Base-by-base conservation (phyloP, 768 basidiomycete genomes). In the Cyathus striatus region DNA sequence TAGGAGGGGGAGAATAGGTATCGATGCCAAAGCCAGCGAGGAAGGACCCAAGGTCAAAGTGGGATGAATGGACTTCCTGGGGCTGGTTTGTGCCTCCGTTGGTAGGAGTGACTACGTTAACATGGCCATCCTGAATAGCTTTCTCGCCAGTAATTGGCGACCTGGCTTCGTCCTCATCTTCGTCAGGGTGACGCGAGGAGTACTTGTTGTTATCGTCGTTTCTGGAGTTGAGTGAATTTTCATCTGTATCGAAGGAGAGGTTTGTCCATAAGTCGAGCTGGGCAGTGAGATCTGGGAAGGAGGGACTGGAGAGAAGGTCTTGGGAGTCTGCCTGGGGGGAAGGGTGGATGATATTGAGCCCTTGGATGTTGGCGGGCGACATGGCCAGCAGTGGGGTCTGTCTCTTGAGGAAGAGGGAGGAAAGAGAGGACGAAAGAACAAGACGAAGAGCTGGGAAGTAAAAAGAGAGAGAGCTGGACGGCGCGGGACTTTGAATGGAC, bases 231-330 rank as follows among this genome's bases (percentile, higher is more conserved):
- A 72, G 52, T n/a, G 79, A 64, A 16, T 74, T 70, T 36, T 90
- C 89, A 54, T 89, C 86, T 0, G 78, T 79, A 46, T 89, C 81
- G 57, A 92, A 92, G 6, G 80, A 63, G 43, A 91, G 71, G 61
- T 87, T 82, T 12, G 86, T 85, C 90, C 90, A 92, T 42, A 92
- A 69, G 59, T 85, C 83, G 41, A 89, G 80, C 58, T 87, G 86
- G 0, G 86, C 81, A 16, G 73, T 71, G 42, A 90, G 71, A 63
- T 91, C 89, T 9, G 84, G 82, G 56, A 79, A 86, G 0, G 81
- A 68, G 20, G 78, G 76, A 0, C 78, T 68, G 0, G 77, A 64
- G 47, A 88, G 74, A 20, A 87, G 69, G 46, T 86, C 81, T 57
- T 79, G 76, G 22, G 61, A 55, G 50, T 74, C 69, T 4, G 66